These are phyloP conservation scores for Trichoderma koningii DNA, from an alignment of 2,329 filamentous ascomycete species.

Conservation along the genomic window DNA sequence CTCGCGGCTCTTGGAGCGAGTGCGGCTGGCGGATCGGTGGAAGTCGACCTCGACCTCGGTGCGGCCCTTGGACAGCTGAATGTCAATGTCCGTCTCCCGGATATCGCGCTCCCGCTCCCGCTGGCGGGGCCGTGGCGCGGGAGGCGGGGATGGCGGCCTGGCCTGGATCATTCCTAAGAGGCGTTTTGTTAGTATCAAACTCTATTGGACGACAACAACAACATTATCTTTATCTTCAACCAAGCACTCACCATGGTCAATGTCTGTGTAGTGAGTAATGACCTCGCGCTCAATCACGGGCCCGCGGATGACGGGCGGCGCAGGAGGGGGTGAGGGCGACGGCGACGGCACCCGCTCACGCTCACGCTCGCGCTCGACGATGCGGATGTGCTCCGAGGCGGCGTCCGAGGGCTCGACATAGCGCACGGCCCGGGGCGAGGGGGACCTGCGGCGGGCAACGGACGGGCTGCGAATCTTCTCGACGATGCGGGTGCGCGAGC, in stretches of 20 bases:
- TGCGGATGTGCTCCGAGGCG: slow-evolving; percentile 52
- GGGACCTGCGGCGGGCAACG: slow-evolving; percentile 41
- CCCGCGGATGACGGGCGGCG: slow-evolving; percentile 67
- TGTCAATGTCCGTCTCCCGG: slow-evolving; percentile 59
- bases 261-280: slow-evolving; percentile 83
- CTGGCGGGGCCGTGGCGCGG: slow-evolving; percentile 51
- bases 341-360: slow-evolving; percentile 48
- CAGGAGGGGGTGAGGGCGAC: slow-evolving; percentile 59
- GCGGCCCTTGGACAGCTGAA: slow-evolving; percentile 55
- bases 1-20: slow-evolving; percentile 44
- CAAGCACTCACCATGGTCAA: slow-evolving; percentile 72
- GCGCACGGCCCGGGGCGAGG: slow-evolving; percentile 44
- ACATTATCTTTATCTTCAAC: neutral
- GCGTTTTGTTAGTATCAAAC: slow-evolving; percentile 16
- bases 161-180: slow-evolving; percentile 48
- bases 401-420: slow-evolving; percentile 44
- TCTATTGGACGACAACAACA: slow-evolving; percentile 2
- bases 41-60: slow-evolving; percentile 65
- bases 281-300: slow-evolving; percentile 86
- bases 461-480: slow-evolving; percentile 40
- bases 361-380: slow-evolving; percentile 52
- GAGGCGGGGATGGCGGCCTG: slow-evolving; percentile 50
- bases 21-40: slow-evolving; percentile 42
- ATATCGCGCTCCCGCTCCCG: slow-evolving; percentile 37
- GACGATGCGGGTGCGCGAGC: slow-evolving; percentile 41